These are phyloP conservation scores for Chlamydomonas urium DNA, from an alignment of 139 green algal genomes.

Conservation along the genomic window DNA sequence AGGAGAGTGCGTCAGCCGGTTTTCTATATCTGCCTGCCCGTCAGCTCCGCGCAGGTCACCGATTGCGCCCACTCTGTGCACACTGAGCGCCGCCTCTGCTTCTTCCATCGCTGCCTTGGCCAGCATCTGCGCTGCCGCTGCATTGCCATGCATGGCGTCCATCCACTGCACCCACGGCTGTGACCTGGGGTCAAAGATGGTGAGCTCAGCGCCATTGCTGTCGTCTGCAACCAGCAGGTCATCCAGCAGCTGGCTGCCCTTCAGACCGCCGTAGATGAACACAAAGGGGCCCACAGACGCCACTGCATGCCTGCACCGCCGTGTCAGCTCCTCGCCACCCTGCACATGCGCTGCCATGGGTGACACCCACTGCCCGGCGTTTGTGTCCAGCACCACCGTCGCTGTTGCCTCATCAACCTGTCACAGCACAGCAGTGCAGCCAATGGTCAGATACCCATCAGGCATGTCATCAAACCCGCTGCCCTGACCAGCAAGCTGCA, in stretches of 20 bases:
- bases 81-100: constrained; percentile 68
- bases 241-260: constrained; percentile 76
- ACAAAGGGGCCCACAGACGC: constrained; percentile 82
- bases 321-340: constrained; percentile 48
- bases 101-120: constrained; percentile 77
- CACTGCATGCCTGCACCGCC: constrained; percentile 79
- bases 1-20: neutral
- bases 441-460: too few relatives aligned
- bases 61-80: constrained; percentile 48
- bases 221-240: constrained; percentile 78
- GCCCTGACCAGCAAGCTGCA: too few relatives aligned
- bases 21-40: constrained; percentile 29
- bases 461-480: too few relatives aligned
- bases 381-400: constrained; percentile 88
- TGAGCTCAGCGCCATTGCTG: constrained; percentile 66
- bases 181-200: constrained; percentile 76
- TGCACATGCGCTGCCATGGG: neutral
- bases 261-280: constrained; percentile 93
- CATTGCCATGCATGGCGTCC: constrained; percentile 60
- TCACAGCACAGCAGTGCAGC: too few relatives aligned
- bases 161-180: constrained; percentile 75
- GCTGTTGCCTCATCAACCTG: constrained; percentile 75
- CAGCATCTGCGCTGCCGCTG: constrained; percentile 64
- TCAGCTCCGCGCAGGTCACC: constrained; percentile 64
- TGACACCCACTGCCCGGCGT: constrained; percentile 60